Evolutionary conservation across 352 stramenopile species (phyloP).

Genomic region (Phytophthora cactorum): DNA sequence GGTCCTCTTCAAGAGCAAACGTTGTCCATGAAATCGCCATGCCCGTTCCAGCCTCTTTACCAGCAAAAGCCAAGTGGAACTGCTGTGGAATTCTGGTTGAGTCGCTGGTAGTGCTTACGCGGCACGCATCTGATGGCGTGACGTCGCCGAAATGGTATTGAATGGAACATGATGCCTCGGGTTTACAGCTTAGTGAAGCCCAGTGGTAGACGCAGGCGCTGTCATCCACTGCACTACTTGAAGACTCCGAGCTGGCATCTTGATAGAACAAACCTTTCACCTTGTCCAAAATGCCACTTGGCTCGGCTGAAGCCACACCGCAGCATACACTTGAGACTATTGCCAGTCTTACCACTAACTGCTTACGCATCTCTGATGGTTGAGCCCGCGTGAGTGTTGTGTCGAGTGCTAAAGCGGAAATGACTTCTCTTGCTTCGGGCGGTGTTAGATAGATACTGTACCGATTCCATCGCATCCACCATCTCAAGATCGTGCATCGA

Average conservation of each 20-base stretch:
- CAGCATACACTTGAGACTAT: slow-evolving; percentile 2
- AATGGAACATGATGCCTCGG: slow-evolving; percentile 33
- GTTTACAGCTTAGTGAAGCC: slow-evolving; percentile 33
- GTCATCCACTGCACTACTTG: slow-evolving; percentile 33
- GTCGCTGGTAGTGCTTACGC: slow-evolving; percentile 34
- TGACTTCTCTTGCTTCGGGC: neutral
- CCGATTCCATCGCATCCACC: slow-evolving; percentile 2
- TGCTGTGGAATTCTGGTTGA: slow-evolving; percentile 45
- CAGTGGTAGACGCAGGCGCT: slow-evolving; percentile 35
- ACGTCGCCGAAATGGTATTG: slow-evolving; percentile 47
- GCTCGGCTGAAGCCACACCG: neutral
- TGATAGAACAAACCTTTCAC: slow-evolving; percentile 19
- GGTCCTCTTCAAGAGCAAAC: slow-evolving; percentile 28
- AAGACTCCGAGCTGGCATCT: neutral
- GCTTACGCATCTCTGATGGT: slow-evolving; percentile 2
- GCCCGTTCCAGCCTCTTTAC: slow-evolving; percentile 37
- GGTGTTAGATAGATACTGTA: neutral
- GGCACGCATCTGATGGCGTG: slow-evolving; percentile 47
- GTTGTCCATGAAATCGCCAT: slow-evolving; percentile 58
- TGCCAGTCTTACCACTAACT: neutral
- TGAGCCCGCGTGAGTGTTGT: neutral
- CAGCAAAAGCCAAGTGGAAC: slow-evolving; percentile 52
- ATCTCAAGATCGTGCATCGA: slow-evolving; percentile 5
- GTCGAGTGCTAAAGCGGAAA: neutral
- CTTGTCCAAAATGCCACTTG: slow-evolving; percentile 21